Conservation (phyloP, 164 flowering plant genomes). For the Tetrastigma voinierianum region DNA sequence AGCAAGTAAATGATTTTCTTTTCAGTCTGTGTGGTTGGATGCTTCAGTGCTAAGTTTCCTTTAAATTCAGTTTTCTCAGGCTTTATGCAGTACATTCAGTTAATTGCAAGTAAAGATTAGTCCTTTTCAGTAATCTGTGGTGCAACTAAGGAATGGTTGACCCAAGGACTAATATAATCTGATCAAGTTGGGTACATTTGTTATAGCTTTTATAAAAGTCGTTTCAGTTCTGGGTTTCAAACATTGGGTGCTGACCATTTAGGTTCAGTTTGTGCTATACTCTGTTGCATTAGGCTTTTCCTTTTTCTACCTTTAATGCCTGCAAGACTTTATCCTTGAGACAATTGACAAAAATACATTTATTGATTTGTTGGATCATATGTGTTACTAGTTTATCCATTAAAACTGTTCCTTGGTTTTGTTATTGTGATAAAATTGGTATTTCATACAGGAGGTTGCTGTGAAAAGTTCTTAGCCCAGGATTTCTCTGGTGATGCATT, state of each 20-base stretch:
- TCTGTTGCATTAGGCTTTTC: too few relatives aligned
- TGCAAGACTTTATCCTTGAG: too few relatives aligned
- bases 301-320: too few relatives aligned
- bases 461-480: constrained; percentile 95
- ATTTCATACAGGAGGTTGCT: constrained; percentile 85
- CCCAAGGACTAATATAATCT: too few relatives aligned
- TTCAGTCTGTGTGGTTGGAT: too few relatives aligned
- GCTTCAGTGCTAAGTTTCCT: background rate
- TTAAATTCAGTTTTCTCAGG: background rate
- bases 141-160: too few relatives aligned
- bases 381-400: background rate
- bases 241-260: too few relatives aligned
- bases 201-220: too few relatives aligned
- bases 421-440: constrained; percentile 5
- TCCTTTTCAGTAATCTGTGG: background rate
- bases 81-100: background rate
- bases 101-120: background rate
- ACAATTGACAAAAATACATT: too few relatives aligned
- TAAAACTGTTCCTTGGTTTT: constrained; percentile 10
- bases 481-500: constrained; percentile 89
- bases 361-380: background rate
- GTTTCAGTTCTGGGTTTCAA: too few relatives aligned
- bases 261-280: too few relatives aligned
- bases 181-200: too few relatives aligned
- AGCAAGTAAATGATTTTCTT: background rate